Percentiles rank a stretch among this genome's conserved stretches.
Evolutionary conservation across 2,329 filamentous ascomycete genomes (phyloP).

Genomic region (Colletotrichum brevisporum): DNA sequence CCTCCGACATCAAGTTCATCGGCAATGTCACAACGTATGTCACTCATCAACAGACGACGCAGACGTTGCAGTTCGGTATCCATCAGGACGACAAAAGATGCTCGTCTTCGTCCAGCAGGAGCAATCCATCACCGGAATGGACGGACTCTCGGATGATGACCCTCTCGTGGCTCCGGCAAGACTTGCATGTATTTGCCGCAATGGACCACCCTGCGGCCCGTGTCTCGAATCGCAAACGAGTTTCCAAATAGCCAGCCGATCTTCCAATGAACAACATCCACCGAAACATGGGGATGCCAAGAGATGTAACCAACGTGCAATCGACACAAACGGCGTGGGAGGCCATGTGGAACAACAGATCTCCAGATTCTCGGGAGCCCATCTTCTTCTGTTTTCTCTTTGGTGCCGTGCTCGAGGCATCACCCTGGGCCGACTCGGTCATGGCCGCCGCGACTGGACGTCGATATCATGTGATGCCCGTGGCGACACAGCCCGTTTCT

Average conservation of each 20-base stretch:
- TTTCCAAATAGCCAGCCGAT: constrained; percentile 26
- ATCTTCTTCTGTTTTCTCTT: not conserved
- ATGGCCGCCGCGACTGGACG: constrained; percentile 16
- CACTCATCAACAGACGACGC: constrained; percentile 16
- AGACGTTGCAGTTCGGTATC: constrained; percentile 6
- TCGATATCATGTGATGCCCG: constrained; percentile 23
- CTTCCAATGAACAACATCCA: constrained; percentile 1
- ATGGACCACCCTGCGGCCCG: constrained; percentile 18
- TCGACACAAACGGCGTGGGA: constrained; percentile 7
- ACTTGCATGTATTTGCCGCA: constrained; percentile 14
- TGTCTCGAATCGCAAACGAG: constrained; percentile 17
- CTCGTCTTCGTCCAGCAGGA: constrained; percentile 10
- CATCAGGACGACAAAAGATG: constrained; percentile 4
- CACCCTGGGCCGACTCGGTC: constrained; percentile 19
- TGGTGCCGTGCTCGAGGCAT: not conserved
- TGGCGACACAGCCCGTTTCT: constrained; percentile 30
- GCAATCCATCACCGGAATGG: constrained; percentile 5
- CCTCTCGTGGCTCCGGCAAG: constrained; percentile 19
- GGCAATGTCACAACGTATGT: constrained; percentile 5
- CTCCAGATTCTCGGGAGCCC: not conserved
- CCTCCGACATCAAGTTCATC: not conserved
- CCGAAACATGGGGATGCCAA: constrained; percentile 33
- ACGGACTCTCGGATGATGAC: constrained; percentile 7
- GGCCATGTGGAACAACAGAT: constrained; percentile 21
- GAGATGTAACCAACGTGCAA: constrained; percentile 27